Percentiles rank a stretch among this genome's conserved stretches.
These are phyloP conservation scores for Hanseniaspora hatyaiensis DNA, from an alignment of 805 yeast genomes.

Conservation along the genomic window DNA sequence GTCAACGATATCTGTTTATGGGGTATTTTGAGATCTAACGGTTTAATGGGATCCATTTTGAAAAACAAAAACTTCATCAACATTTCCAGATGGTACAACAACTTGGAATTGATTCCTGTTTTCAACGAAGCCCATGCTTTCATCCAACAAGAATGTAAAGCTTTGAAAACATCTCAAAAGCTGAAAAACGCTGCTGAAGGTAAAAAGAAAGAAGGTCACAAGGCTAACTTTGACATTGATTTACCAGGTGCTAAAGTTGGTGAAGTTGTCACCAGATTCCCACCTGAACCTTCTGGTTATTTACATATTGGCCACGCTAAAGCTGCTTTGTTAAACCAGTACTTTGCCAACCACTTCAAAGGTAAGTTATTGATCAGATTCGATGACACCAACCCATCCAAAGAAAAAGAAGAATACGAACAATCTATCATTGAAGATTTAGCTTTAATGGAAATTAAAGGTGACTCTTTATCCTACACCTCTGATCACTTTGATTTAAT, in stretches of 20 bases:
- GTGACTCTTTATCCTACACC: constrained; percentile 77
- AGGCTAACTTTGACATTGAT: constrained; percentile 90
- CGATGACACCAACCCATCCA: constrained; percentile 96
- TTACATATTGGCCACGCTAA: constrained; percentile 97
- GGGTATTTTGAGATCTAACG: constrained; percentile 90
- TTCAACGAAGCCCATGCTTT: constrained; percentile 62
- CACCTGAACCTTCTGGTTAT: constrained; percentile 98
- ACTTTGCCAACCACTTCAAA: constrained; percentile 88
- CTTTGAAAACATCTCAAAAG: constrained; percentile 50
- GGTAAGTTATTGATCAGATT: constrained; percentile 95
- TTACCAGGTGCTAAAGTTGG: constrained; percentile 86
- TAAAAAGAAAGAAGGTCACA: constrained; percentile 67
- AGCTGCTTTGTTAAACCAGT: constrained; percentile 93
- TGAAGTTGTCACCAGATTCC: constrained; percentile 95
- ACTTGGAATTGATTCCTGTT: constrained; percentile 51
- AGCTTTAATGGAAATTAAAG: constrained; percentile 79
- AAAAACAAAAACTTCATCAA: constrained; percentile 76
- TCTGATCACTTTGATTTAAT: constrained; percentile 87
- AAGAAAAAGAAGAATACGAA: constrained; percentile 90
- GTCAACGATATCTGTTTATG: constrained; percentile 63
- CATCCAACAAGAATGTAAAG: constrained; percentile 63
- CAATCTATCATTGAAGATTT: constrained; percentile 90
- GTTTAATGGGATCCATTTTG: constrained; percentile 81
- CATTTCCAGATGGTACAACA: constrained; percentile 85
- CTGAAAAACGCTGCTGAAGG: constrained; percentile 14